Conservation (phyloP, 2,329 filamentous ascomycete genomes). For the Drechslerella stenobrocha region DNA sequence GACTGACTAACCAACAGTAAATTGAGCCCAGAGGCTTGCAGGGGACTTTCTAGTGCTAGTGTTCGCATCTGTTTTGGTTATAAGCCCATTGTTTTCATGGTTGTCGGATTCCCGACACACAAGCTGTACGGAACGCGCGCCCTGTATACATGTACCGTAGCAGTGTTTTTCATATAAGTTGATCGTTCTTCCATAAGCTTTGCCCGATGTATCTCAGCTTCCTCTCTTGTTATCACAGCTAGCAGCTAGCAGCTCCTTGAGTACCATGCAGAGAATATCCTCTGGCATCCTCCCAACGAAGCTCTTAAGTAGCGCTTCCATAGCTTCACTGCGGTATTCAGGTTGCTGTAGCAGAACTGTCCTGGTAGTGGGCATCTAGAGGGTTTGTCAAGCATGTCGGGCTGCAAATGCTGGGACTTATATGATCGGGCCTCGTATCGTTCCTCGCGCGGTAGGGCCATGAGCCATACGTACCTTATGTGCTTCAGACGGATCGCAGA, state of each 20-base stretch:
- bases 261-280: constrained; percentile 48
- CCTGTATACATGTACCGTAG: constrained; percentile 36
- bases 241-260: constrained; percentile 37
- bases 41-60: constrained; percentile 3
- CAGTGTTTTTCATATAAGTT: constrained; percentile 34
- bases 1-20: too few species aligned
- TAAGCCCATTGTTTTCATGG: neutral
- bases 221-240: constrained; percentile 54
- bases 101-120: constrained; percentile 11
- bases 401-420: neutral
- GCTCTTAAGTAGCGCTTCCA: constrained; percentile 5
- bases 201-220: constrained; percentile 55
- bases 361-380: constrained; percentile 29
- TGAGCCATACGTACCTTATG: constrained; percentile 8
- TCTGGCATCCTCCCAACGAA: constrained; percentile 36
- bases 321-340: constrained; percentile 1
- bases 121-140: constrained; percentile 30
- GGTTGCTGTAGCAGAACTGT: constrained; percentile 28
- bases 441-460: neutral
- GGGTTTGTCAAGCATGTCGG: neutral
- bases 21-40: too few species aligned
- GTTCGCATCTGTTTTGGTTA: constrained; percentile 12
- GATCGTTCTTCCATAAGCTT: constrained; percentile 57
- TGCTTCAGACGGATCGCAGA: constrained; percentile 51
- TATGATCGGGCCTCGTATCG: neutral